These are phyloP conservation scores for Tuber microsphaerosporum DNA, from an alignment of 495 filamentous ascomycete species.

Conservation along the genomic window DNA sequence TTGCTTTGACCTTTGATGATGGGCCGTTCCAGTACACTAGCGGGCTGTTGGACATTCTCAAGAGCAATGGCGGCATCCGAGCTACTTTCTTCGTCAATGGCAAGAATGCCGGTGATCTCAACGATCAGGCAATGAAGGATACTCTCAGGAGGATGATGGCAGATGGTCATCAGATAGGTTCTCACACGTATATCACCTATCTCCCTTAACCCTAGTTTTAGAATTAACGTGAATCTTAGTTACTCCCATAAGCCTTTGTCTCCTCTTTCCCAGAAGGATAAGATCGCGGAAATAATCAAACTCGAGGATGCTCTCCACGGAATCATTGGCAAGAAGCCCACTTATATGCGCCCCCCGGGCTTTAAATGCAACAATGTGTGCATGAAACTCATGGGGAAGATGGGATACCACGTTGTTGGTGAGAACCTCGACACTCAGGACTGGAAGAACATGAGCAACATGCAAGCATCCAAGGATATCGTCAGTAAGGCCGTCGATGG, in stretches of 20 bases:
- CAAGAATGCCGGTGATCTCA: slow-evolving; percentile 55
- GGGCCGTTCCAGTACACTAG: slow-evolving; percentile 48
- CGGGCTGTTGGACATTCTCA: slow-evolving; percentile 59
- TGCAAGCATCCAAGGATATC: slow-evolving; percentile 25
- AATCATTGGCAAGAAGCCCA: slow-evolving; percentile 61
- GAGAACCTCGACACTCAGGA: slow-evolving; percentile 48
- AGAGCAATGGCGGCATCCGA: slow-evolving; percentile 55
- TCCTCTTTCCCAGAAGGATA: slow-evolving; percentile 47
- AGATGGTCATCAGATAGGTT: slow-evolving; percentile 64
- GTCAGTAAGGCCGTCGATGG: slow-evolving; percentile 10
- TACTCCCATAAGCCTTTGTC: slow-evolving; percentile 62
- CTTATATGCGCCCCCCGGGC: slow-evolving; percentile 47
- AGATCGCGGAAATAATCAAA: slow-evolving; percentile 55
- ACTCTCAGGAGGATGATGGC: slow-evolving; percentile 54
- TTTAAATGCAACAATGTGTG: slow-evolving; percentile 42
- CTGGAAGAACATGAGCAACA: slow-evolving; percentile 42
- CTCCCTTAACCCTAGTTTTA: neutral
- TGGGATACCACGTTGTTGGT: slow-evolving; percentile 47
- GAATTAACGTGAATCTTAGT: slow-evolving; percentile 11
- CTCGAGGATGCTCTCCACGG: slow-evolving; percentile 61
- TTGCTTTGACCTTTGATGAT: slow-evolving; percentile 50
- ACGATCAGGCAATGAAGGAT: slow-evolving; percentile 45
- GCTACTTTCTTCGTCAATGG: slow-evolving; percentile 67
- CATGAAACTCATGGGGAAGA: slow-evolving; percentile 39
- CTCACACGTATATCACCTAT: slow-evolving; percentile 48